Evolutionary conservation across 192 early-diverging fungal species (phyloP).

Genomic region (Dissophora globulifera): DNA sequence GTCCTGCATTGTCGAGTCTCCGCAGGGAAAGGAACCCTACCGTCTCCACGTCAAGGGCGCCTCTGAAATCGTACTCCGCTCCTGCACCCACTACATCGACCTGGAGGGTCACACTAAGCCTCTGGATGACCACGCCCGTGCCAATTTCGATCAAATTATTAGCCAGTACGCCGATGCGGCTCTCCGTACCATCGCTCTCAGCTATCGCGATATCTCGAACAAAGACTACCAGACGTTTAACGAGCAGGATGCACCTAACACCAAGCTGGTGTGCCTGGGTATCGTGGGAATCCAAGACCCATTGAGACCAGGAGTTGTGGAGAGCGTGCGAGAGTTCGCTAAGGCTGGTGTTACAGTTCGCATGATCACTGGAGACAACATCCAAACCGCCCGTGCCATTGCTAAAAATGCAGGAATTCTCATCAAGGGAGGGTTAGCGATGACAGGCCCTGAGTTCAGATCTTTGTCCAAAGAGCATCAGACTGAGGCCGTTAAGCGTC

Average conservation of each 20-base stretch:
- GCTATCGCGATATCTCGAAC: slow-evolving; percentile 66
- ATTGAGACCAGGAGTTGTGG: slow-evolving; percentile 78
- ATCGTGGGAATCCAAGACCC: slow-evolving; percentile 92
- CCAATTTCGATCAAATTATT: slow-evolving; percentile 61
- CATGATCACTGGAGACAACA: slow-evolving; percentile 89
- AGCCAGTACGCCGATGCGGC: slow-evolving; percentile 69
- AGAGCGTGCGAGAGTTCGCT: slow-evolving; percentile 80
- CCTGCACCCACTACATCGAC: slow-evolving; percentile 69
- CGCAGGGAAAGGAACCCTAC: slow-evolving; percentile 46
- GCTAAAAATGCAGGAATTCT: slow-evolving; percentile 87
- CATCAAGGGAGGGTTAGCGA: slow-evolving; percentile 74
- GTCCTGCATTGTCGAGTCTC: slow-evolving; percentile 70
- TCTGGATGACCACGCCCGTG: slow-evolving; percentile 54
- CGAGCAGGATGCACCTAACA: slow-evolving; percentile 63
- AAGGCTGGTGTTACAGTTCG: slow-evolving; percentile 87
- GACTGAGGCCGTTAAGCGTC: slow-evolving; percentile 69
- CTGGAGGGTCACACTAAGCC: slow-evolving; percentile 54
- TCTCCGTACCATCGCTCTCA: slow-evolving; percentile 81
- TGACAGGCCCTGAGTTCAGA: slow-evolving; percentile 86
- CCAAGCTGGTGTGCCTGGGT: slow-evolving; percentile 69
- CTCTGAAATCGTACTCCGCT: slow-evolving; percentile 75
- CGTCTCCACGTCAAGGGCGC: slow-evolving; percentile 81
- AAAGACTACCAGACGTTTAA: slow-evolving; percentile 57
- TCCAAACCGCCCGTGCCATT: slow-evolving; percentile 90
- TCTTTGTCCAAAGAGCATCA: slow-evolving; percentile 69